Base-by-base conservation (phyloP, 2,329 filamentous ascomycete genomes). In the Xylaria sp. region DNA sequence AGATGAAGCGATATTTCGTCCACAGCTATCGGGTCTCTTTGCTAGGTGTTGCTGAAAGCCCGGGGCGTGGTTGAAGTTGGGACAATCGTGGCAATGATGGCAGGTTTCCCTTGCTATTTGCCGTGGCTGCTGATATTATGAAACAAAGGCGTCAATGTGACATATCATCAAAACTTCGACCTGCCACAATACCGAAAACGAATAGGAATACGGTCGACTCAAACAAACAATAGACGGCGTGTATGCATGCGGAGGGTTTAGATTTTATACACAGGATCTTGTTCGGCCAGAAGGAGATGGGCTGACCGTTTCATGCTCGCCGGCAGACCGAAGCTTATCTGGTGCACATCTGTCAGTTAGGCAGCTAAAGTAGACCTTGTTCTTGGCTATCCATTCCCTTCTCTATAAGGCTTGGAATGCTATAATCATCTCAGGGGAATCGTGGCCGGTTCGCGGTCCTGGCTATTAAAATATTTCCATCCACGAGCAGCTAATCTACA, bases 251-350 rank as follows among this genome's bases (percentile, higher is more conserved):
- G 43, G 31, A 38, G 27, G 31, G 21, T 40, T 38, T 5, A 27
- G 21, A 37, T 51, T 49, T 58, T 64, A 62, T 64, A 64, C 29
- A 33, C 48, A 29, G 27, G 33, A 54, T 19, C 27, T 17, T 17
- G 37, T 52, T 29, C 40, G 29, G 31, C 49, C 25, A n/a, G 21
- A 11, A 21, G 43, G 55, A 46, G 27, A 27, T 31, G 15, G 49
- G 27, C 48, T 41, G 44, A 21, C 35, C 25, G 35, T 38, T 23
- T 29, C 19, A 41, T 27, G 3, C 15, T 49, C 21, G 43, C 49
- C 60, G 25, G 17, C n/a, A 13, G 46, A 47, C 60, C 55, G 55
- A 53, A 55, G 51, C 55, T 25, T 55, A 54, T 47, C 41, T 10
- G 44, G 27, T 15, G 35, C 13, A 52, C 13, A 46, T 27, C 37